Evolutionary conservation across 345 rosid species (phyloP).

Genomic region (Aegle marmelos): DNA sequence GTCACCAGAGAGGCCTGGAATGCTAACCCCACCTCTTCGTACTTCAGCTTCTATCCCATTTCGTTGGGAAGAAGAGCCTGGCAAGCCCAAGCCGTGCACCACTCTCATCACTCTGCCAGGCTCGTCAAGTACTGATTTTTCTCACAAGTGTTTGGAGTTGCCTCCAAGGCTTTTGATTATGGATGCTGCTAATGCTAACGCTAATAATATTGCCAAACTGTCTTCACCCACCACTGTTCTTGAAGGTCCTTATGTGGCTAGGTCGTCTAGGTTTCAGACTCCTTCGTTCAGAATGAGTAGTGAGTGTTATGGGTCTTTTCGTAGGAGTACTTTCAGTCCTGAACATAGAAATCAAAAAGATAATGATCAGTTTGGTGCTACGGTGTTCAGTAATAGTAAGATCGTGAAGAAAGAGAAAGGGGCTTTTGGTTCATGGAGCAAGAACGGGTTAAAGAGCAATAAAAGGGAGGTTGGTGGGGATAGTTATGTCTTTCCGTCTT

Average conservation of each 20-base stretch:
- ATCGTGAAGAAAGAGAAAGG: constrained; percentile 34
- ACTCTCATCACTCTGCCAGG: constrained; percentile 11
- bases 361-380: constrained; percentile 8
- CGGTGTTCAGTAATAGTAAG: constrained; percentile 19
- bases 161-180: constrained; percentile 61
- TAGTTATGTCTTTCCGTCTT: constrained; percentile 55
- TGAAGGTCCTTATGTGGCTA: constrained; percentile 36
- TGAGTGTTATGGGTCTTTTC: constrained; percentile 44
- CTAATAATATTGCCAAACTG: constrained; percentile 28
- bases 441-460: constrained; percentile 28
- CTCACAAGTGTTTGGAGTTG: constrained; percentile 49
- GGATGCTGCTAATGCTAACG: constrained; percentile 20
- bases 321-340: constrained; percentile 23
- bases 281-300: constrained; percentile 37
- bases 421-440: constrained; percentile 43
- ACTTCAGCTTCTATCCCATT: constrained; percentile 75
- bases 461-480: constrained; percentile 49
- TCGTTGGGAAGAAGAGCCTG: constrained; percentile 89
- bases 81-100: constrained; percentile 65
- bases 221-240: constrained; percentile 47
- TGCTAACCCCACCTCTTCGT: constrained; percentile 58
- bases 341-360: constrained; percentile 16
- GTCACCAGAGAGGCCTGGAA: constrained; percentile 58
- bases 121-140: constrained; percentile 17
- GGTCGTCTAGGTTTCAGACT: constrained; percentile 30